These are phyloP conservation scores for Fraxinus albicans DNA, from an alignment of 305 asterid genomes.

Conservation along the genomic window DNA sequence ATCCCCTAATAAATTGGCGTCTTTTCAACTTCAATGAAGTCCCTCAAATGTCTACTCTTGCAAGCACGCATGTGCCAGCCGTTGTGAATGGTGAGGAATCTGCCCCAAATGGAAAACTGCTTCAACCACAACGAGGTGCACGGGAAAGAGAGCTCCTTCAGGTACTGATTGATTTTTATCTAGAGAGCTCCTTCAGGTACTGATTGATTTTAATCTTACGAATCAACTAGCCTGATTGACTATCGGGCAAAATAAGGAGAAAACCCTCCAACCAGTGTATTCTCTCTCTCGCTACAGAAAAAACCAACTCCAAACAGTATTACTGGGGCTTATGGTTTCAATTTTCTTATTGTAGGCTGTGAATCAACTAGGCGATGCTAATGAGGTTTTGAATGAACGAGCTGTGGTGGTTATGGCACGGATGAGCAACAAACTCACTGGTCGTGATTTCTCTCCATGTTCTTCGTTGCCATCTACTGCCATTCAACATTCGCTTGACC, in stretches of 20 bases:
- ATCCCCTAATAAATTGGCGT: constrained; percentile 97
- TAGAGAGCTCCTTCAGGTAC: constrained; percentile 90
- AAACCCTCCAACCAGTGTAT: background rate
- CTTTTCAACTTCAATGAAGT: constrained; percentile 96
- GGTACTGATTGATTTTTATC: constrained; percentile 34
- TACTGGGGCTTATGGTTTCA: constrained; percentile 11
- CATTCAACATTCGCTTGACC: constrained; percentile 63
- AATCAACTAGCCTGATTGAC: background rate
- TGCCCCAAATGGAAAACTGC: constrained; percentile 55
- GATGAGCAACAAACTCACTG: constrained; percentile 95
- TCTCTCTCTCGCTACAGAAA: background rate
- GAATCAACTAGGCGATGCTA: constrained; percentile 94
- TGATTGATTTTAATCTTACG: background rate
- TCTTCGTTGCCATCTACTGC: constrained; percentile 61
- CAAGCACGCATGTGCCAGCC: constrained; percentile 58
- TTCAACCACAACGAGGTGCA: constrained; percentile 83
- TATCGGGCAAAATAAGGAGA: background rate
- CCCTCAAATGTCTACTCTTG: constrained; percentile 78
- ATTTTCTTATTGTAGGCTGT: constrained; percentile 62
- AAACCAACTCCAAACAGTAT: background rate
- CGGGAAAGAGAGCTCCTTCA: constrained; percentile 96
- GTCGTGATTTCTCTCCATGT: constrained; percentile 72
- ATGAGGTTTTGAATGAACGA: constrained; percentile 92
- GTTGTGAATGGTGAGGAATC: constrained; percentile 66
- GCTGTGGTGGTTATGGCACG: constrained; percentile 97